Evolutionary conservation across 139 green algal genomes (phyloP).

Genomic region (Picochlorum sp.): DNA sequence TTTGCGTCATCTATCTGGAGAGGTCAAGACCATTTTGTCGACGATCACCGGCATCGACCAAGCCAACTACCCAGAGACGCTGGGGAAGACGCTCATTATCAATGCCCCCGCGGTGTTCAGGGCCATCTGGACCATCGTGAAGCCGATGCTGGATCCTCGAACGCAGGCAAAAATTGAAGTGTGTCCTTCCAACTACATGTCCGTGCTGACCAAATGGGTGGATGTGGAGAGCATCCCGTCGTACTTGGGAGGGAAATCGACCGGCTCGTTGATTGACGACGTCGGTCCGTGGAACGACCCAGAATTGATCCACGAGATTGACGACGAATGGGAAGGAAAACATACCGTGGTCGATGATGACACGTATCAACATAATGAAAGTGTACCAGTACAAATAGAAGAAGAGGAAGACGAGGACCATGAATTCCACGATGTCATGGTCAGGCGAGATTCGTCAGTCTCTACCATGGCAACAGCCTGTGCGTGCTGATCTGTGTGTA

Average conservation of each 20-base stretch:
- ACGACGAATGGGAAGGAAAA: not conserved
- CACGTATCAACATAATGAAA: not conserved
- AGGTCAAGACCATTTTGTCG: conserved; percentile 38
- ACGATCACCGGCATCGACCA: conserved; percentile 42
- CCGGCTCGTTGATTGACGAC: conserved; percentile 62
- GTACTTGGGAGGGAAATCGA: conserved; percentile 59
- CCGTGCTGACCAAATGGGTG: conserved; percentile 56
- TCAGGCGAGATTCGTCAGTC: not conserved
- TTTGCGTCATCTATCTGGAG: conserved; percentile 47
- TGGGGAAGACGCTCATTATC: conserved; percentile 71
- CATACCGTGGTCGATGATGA: no score
- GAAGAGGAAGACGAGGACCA: not conserved
- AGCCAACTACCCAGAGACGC: conserved; percentile 79
- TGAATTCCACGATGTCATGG: not conserved
- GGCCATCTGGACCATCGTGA: conserved; percentile 58
- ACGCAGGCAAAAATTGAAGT: conserved; percentile 80
- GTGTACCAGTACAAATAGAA: not conserved
- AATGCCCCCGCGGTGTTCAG: conserved; percentile 58
- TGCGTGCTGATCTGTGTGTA: not conserved
- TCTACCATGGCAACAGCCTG: not conserved
- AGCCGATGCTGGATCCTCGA: conserved; percentile 59
- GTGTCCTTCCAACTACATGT: conserved; percentile 50
- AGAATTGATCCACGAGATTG: conserved; percentile 29
- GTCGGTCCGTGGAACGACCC: conserved; percentile 72
- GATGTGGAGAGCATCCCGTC: conserved; percentile 61